Evolutionary conservation across 2,329 filamentous ascomycete species (phyloP), one percentile per base, ranked within the genome.

Genomic region (Fusarium sp.): DNA sequence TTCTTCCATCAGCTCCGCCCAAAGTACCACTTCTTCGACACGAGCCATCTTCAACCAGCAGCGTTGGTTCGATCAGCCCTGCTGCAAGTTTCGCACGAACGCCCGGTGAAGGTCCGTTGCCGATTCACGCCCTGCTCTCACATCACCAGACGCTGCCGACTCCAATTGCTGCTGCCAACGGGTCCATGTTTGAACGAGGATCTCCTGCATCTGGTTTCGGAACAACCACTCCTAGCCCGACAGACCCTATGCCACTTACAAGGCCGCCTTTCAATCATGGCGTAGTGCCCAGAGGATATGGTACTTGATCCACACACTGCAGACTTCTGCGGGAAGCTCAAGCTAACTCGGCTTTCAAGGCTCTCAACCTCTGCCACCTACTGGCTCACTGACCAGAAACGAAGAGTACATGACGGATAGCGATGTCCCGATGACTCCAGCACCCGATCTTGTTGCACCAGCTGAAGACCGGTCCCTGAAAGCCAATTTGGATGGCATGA

Each of bases 61-160:
- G 82, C 48, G 76, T 79, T 42, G 78, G 79, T 3, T 84, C 84
- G 4, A 73, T 78, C 4, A 81, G 77, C 16, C 82, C 83, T 2
- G 79, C 78, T 23, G 65, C 65, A 19, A 77, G 75, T 34, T 75
- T 76, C 53, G 66, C 73, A 4, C 79, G 85, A 43, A 83, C 83
- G 7, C 81, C 83, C 1, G 81, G 83, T 48, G 86, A 88, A 39
- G 82, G 84, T 0, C 79, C 84, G 2, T 70, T 88, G 13, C 85
- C 86, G 2, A 88, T 88, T 25, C 86, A 88, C 67, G 82, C 85
- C 0, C 78, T 89, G 1, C 76, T 88, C 21, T 81, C 81, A 4
- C 81, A 82, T 8, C 81, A 81, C 23, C 82, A 82, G 62, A 70
- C 76, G 11, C 62, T 77, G 21, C 54, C 67, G 50, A 43, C 62